Evolutionary conservation across 2,329 filamentous ascomycete species (phyloP).

Genomic region (Coniochaeta pulveracea): DNA sequence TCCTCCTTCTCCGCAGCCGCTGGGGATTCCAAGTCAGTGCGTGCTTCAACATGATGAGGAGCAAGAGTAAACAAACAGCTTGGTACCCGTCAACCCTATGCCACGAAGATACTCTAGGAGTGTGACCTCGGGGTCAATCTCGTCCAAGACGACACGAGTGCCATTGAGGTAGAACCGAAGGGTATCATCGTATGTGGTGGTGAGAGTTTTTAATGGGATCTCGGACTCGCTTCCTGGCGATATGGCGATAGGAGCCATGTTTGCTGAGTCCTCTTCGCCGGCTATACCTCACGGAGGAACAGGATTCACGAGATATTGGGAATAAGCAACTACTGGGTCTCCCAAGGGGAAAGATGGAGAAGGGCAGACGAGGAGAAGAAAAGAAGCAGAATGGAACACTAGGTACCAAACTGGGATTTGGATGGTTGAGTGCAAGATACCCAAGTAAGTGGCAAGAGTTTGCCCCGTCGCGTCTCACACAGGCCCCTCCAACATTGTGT

Average conservation of each 20-base stretch:
- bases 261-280: neutral
- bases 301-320: neutral
- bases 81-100: slow-evolving; percentile 88
- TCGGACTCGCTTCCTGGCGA: slow-evolving; percentile 33
- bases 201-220: slow-evolving; percentile 37
- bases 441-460: no score
- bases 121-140: slow-evolving; percentile 83
- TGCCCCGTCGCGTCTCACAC: no score
- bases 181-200: slow-evolving; percentile 72
- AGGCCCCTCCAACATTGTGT: neutral
- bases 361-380: neutral
- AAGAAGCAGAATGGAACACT: neutral
- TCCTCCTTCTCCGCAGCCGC: slow-evolving; percentile 87
- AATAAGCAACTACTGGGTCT: neutral
- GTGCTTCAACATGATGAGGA: neutral
- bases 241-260: slow-evolving; percentile 46
- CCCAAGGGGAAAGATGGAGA: neutral
- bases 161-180: slow-evolving; percentile 92
- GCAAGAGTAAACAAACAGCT: slow-evolving; percentile 43
- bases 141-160: slow-evolving; percentile 74
- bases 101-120: slow-evolving; percentile 87
- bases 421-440: neutral
- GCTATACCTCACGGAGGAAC: neutral
- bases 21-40: slow-evolving; percentile 16
- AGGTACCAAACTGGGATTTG: neutral